phyloP scores from a whole-genome alignment of 2,329 filamentous ascomycete genomes.

The Periconia sp. region DNA sequence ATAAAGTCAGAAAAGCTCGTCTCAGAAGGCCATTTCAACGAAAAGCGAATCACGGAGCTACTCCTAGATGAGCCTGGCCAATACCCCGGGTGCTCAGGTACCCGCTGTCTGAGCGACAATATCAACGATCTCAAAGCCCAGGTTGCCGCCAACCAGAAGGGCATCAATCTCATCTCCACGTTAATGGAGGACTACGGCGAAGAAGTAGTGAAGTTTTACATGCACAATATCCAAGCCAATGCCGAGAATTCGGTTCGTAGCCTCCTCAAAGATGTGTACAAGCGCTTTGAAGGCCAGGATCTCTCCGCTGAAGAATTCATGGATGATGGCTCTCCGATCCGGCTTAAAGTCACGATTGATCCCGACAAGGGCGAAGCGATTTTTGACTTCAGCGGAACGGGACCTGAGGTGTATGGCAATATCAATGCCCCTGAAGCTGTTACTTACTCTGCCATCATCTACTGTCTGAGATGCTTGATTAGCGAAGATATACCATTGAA shows the following conservation, averaged over 20 bases:
- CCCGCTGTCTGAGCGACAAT: constrained; percentile 80
- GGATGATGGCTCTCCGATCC: constrained; percentile 84
- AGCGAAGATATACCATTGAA: constrained; percentile 84
- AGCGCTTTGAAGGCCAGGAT: constrained; percentile 71
- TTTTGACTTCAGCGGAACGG: constrained; percentile 81
- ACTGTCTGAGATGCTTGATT: constrained; percentile 81
- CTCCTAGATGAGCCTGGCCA: constrained; percentile 76
- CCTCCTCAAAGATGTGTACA: constrained; percentile 74
- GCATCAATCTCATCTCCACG: constrained; percentile 76
- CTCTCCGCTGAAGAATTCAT: constrained; percentile 80
- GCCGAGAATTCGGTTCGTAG: constrained; percentile 77
- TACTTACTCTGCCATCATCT: constrained; percentile 84
- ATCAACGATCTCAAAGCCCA: constrained; percentile 87
- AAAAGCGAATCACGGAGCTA: constrained; percentile 73
- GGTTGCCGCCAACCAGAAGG: constrained; percentile 85
- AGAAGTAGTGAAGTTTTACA: constrained; percentile 80
- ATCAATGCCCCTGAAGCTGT: constrained; percentile 83
- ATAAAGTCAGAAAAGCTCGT: constrained; percentile 71
- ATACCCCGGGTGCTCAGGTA: constrained; percentile 78
- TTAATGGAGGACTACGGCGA: constrained; percentile 81
- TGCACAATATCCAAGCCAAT: constrained; percentile 81
- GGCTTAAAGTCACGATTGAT: constrained; percentile 76
- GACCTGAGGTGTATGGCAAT: constrained; percentile 79
- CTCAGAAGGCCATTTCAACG: constrained; percentile 77
- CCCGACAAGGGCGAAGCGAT: constrained; percentile 74